These are phyloP conservation scores for Nicotiana tabacum DNA, from an alignment of 257 asterid genomes.

Conservation along the genomic window DNA sequence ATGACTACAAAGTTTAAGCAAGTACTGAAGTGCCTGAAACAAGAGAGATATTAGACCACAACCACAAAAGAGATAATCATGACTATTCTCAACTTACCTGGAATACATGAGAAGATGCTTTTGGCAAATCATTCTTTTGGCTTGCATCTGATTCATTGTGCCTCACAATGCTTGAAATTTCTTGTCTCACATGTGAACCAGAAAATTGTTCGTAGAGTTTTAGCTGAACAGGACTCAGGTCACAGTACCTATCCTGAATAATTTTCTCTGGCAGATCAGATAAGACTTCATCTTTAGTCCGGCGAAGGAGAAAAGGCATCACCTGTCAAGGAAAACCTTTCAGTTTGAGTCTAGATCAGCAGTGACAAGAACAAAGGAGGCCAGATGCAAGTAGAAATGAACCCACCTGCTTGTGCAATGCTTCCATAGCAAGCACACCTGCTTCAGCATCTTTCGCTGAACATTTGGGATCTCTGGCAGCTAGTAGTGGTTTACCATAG, in stretches of 20 bases:
- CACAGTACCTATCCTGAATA: constrained; percentile 98
- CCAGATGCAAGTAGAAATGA: neutral
- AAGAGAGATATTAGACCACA: constrained; percentile 21
- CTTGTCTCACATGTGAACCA: constrained; percentile 86
- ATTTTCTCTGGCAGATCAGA: constrained; percentile 98
- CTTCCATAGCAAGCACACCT: constrained; percentile 98
- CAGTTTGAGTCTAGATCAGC: constrained; percentile 15
- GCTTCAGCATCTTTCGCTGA: constrained; percentile 97
- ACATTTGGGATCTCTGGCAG: constrained; percentile 96
- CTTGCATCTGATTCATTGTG: constrained; percentile 56
- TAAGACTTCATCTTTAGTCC: constrained; percentile 93
- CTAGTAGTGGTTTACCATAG: constrained; percentile 90
- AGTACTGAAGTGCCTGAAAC: constrained; percentile 91
- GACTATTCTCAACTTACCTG: constrained; percentile 49
- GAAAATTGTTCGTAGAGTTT: constrained; percentile 89
- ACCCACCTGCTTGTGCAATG: constrained; percentile 94
- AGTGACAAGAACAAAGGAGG: neutral
- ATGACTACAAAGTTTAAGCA: constrained; percentile 96
- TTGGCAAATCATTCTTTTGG: constrained; percentile 46
- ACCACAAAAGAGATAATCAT: neutral
- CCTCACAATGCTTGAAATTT: constrained; percentile 78
- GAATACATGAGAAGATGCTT: constrained; percentile 95
- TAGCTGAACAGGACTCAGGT: constrained; percentile 88
- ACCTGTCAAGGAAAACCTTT: constrained; percentile 49
- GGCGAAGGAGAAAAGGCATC: constrained; percentile 98